Evolutionary conservation across 129 eudicot genomes (phyloP).

Genomic region (Centrapalus pauciflorus): DNA sequence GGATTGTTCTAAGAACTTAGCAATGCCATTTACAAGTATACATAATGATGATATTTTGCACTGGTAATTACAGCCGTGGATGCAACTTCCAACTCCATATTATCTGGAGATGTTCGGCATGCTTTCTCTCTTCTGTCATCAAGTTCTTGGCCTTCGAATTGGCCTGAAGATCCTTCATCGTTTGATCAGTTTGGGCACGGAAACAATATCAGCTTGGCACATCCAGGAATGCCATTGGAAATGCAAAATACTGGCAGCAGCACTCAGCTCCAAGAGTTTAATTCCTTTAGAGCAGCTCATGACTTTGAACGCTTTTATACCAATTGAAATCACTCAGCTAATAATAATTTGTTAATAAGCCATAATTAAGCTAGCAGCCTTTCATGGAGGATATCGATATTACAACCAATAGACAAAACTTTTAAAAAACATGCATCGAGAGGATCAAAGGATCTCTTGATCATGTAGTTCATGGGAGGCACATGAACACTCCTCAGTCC

Average conservation of each 20-base stretch:
- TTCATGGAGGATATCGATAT: not conserved
- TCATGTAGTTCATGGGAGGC: not conserved
- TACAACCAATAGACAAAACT: not conserved
- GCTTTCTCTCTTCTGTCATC: conserved; percentile 83
- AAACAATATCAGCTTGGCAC: conserved; percentile 30
- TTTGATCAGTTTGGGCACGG: conserved; percentile 32
- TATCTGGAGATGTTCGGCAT: conserved; percentile 33
- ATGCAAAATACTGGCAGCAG: conserved; percentile 23
- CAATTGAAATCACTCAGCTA: conserved; percentile 9
- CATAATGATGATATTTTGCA: not conserved
- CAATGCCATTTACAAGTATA: too few relatives aligned
- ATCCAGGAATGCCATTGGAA: conserved; percentile 31
- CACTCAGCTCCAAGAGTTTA: conserved; percentile 36
- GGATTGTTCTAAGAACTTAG: too few relatives aligned
- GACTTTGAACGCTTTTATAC: conserved; percentile 35
- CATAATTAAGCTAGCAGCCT: too few relatives aligned
- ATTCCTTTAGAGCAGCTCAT: conserved; percentile 35
- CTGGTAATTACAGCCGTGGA: not conserved
- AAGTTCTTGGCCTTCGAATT: conserved; percentile 39
- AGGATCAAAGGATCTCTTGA: conserved; percentile 13
- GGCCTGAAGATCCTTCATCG: conserved; percentile 30
- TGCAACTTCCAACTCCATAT: conserved; percentile 19
- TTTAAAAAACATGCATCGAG: conserved; percentile 1
- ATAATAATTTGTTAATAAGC: conserved; percentile 10
- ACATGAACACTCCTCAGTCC: not conserved